Base-by-base conservation (phyloP, 768 basidiomycete species). In the Phanerodontia chrysosporium region DNA sequence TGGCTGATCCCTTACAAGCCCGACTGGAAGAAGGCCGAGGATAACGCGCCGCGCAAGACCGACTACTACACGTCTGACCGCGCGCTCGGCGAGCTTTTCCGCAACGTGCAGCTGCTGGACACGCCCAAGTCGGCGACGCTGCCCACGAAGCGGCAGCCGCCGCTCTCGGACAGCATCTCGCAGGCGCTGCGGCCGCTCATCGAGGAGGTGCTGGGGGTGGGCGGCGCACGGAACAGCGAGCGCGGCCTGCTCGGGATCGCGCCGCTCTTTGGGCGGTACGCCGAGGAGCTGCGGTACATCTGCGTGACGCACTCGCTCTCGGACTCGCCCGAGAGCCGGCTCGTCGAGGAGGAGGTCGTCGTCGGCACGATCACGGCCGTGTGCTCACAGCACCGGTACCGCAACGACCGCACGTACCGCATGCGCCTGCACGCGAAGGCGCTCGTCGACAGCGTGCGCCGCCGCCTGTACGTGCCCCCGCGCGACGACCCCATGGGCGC, bases 341-440 rank as follows among this genome's bases (percentile, higher is more conserved):
- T 93, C 32, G 70, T 76, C 6, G 91, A 93, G 66, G 85, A 87
- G 51, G 91, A 93, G 65, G 77, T 91, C 24, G 85, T 90, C 1
- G 72, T 85, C 29, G 90, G 89, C 21, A 84, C 86, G 0, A 93
- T 93, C 58, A 71, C 90, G 46, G 87, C 83, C 1, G 84, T 84
- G 59, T 89, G 86, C 65, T 72, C 81, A 1, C 83, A 90, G 62
- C 78, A 77, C 58, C 73, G 84, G 32, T 86, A 80, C 78, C 75
- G 88, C 58, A 78, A 69, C 28, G 81, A 83, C 61, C 77, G 87
- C 27, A 78, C 80, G 56, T 77, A 84, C 54, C 77, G 84, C 12
- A 89, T 91, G 87, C 76, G 76, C 36, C 72, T 83, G 13, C 86
- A 89, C 60, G 70, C 81, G 4, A 69, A 67, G 13, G 75, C 74